Evolutionary conservation across 345 rosid species (phyloP), one percentile per base, ranked within the genome.

Genomic region (Citrus medica): DNA sequence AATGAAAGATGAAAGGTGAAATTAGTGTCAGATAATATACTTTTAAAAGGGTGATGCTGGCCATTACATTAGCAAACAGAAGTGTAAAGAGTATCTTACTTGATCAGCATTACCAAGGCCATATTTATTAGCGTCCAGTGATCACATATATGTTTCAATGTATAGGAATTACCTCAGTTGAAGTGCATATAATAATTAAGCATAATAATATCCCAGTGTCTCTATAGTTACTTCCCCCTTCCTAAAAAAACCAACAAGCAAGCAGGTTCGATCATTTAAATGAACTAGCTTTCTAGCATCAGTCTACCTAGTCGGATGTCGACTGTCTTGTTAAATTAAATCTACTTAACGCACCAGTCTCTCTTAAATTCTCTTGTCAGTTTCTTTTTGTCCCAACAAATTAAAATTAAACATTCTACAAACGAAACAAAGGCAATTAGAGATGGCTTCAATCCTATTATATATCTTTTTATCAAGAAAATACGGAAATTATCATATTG

Each of bases 301-400:
- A 10, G 42, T 75, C 61, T 25, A 33, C 56, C 22, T 17, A 60
- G 27, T 58, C 40, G 48, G 62, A 73, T 79, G 55, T 48, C 22
- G 76, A 71, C 80, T 30, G 64, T 67, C 51, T 14, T 28, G 30
- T 42, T 60, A 70, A 58, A 42, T 33, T n/a, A 19, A 22, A 16
- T 28, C 14, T 33, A 68, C 12, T 37, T 5, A 35, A 37, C 7
- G 21, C 74, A 9, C 71, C 32, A 22, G 40, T 65, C 42, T 70
- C 42, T 70, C 65, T 61, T 56, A 28, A 68, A 69, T 82, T 75
- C 82, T 75, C 33, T 37, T 78, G 79, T 82, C 66, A 14, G 19
- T 56, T 74, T 78, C 73, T 53, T 74, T 76, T 42, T 56, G 76
- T 69, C 63, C n/a, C 63, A 30, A 63, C 16, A 37, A 2, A 25